A percentile compares a stretch with the other conserved stretches of the same genome.
Conservation (phyloP, 129 eudicot species). For the Artemisia argyi region DNA sequence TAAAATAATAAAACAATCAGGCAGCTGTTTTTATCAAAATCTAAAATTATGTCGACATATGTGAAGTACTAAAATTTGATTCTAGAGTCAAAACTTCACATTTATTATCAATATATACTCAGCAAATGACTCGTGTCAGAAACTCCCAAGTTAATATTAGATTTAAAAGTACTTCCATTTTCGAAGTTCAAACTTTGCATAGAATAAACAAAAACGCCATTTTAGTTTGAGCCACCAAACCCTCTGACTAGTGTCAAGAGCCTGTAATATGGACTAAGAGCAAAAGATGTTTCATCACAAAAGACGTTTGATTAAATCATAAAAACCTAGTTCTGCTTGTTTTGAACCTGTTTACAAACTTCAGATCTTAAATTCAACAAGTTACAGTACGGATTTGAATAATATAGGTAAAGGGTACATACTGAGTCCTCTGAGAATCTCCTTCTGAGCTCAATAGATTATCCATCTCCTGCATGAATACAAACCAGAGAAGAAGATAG, state of each 20-base stretch:
- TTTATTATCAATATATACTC: not conserved
- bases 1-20: not conserved
- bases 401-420: not conserved
- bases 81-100: too few species aligned
- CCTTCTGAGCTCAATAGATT: conserved; percentile 27
- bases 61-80: too few species aligned
- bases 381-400: not conserved
- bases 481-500: not conserved
- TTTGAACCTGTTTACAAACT: not conserved
- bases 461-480: conserved; percentile 30
- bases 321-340: not conserved
- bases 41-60: too few species aligned
- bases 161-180: not conserved
- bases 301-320: conserved; percentile 2
- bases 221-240: conserved; percentile 1
- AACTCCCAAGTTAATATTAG: not conserved
- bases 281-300: not conserved
- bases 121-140: conserved; percentile 7
- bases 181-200: not conserved
- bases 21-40: too few species aligned
- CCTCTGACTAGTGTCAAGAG: not conserved
- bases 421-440: conserved; percentile 33
- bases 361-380: conserved; percentile 9
- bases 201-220: not conserved
- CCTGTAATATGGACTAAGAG: not conserved